Conservation (phyloP, 306 rosid species). For the Erythrophleum fordii region DNA sequence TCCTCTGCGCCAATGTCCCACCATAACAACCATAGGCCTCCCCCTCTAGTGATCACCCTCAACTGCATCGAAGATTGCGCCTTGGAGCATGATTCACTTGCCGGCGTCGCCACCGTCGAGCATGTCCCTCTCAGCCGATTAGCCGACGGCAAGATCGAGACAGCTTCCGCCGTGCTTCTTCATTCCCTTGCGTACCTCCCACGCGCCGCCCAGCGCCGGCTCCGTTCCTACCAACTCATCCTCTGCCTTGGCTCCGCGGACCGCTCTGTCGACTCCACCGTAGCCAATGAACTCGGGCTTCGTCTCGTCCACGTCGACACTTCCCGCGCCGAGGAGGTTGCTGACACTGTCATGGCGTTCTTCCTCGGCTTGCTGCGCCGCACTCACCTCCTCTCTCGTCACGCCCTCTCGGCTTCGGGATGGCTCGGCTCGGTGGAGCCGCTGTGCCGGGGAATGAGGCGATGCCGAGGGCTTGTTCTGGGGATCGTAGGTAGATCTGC, state of each 20-base stretch:
- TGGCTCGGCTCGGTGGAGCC: conserved; percentile 85
- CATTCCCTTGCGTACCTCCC: conserved; percentile 80
- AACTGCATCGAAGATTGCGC: conserved; percentile 75
- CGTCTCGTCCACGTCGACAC: conserved; percentile 67
- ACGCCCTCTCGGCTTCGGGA: conserved; percentile 71
- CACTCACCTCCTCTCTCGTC: conserved; percentile 75
- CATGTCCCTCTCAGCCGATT: conserved; percentile 71
- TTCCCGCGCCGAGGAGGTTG: conserved; percentile 77
- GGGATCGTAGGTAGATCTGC: conserved; percentile 80
- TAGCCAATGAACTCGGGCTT: conserved; percentile 71
- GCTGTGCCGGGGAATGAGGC: conserved; percentile 76
- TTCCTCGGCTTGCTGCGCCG: conserved; percentile 72
- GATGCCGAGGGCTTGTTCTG: conserved; percentile 74
- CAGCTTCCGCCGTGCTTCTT: conserved; percentile 65
- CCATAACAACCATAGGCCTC: conserved; percentile 49
- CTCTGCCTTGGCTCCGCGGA: conserved; percentile 77
- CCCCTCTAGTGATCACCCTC: conserved; percentile 66
- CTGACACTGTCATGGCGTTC: conserved; percentile 79
- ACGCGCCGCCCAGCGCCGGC: conserved; percentile 82
- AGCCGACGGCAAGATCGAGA: conserved; percentile 65
- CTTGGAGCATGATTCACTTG: conserved; percentile 60
- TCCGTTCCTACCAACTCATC: conserved; percentile 68
- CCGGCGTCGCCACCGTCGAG: conserved; percentile 67
- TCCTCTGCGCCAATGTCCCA: conserved; percentile 56
- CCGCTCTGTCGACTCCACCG: conserved; percentile 64